These are phyloP conservation scores for Colletotrichum cordylinicola DNA, from an alignment of 2,329 filamentous ascomycete genomes.

Conservation along the genomic window DNA sequence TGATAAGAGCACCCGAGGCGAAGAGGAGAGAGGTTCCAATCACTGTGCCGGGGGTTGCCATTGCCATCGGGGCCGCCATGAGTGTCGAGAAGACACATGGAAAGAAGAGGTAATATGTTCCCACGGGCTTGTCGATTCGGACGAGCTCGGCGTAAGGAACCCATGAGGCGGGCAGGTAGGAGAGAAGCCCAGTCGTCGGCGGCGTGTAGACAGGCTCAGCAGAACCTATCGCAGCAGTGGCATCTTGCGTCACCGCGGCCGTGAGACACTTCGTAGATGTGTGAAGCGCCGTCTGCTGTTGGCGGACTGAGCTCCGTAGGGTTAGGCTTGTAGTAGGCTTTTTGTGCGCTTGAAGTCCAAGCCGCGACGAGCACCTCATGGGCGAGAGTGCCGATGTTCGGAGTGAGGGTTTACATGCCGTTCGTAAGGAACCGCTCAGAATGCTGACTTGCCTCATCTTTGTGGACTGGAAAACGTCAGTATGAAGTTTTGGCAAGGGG, in stretches of 20 bases:
- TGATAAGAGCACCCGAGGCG: slow-evolving; percentile 77
- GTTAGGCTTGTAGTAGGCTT: neutral
- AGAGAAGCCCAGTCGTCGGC: slow-evolving; percentile 75
- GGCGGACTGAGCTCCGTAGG: neutral
- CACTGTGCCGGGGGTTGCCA: slow-evolving; percentile 65
- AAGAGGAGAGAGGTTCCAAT: slow-evolving; percentile 73
- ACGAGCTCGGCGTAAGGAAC: slow-evolving; percentile 84
- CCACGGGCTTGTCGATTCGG: slow-evolving; percentile 81
- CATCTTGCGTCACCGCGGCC: slow-evolving; percentile 6
- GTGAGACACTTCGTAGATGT: slow-evolving; percentile 11
- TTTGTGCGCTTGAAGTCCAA: neutral
- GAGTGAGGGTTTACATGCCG: neutral
- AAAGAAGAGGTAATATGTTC: slow-evolving; percentile 85
- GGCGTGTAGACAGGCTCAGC: slow-evolving; percentile 58
- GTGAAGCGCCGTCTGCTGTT: slow-evolving; percentile 4
- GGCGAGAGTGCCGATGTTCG: neutral
- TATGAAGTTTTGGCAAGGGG: neutral
- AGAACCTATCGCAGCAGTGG: slow-evolving; percentile 22
- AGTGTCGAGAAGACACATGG: slow-evolving; percentile 86
- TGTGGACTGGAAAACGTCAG: neutral
- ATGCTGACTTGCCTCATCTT: slow-evolving; percentile 9
- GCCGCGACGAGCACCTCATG: neutral
- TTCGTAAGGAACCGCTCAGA: neutral
- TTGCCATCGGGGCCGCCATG: slow-evolving; percentile 74
- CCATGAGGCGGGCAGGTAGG: slow-evolving; percentile 70